phyloP scores from a whole-genome alignment of 2,329 filamentous ascomycete species.

The Boeremia exigua region DNA sequence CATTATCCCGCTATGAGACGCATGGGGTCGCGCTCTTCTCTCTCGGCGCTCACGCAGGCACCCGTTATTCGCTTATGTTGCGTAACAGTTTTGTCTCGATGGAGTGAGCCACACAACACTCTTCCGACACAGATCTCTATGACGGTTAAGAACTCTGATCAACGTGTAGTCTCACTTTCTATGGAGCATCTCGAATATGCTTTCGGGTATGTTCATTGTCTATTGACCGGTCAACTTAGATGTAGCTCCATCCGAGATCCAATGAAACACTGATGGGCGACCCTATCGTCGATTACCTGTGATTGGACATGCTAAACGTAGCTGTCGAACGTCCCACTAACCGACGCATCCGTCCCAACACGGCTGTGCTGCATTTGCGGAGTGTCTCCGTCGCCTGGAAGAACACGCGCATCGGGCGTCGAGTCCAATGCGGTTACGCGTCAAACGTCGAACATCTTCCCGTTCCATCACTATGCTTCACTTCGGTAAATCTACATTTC shows the following conservation, averaged over 20 bases:
- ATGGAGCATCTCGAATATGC: background rate
- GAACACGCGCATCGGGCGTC: background rate
- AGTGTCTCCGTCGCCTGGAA: conserved; percentile 1
- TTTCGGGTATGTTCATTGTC: background rate
- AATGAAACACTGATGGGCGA: conserved; percentile 3
- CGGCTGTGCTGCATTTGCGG: conserved; percentile 5
- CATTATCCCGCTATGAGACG: background rate
- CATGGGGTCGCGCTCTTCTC: background rate
- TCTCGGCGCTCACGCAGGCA: conserved; percentile 7
- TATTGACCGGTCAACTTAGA: background rate
- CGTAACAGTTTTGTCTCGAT: background rate
- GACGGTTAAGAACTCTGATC: background rate
- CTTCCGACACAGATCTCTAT: background rate
- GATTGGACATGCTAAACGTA: background rate
- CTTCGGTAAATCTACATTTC: background rate
- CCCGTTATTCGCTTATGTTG: background rate
- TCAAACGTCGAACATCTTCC: background rate
- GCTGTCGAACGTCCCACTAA: conserved; percentile 4
- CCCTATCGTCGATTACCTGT: background rate
- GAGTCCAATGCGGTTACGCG: conserved; percentile 3
- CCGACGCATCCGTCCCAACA: conserved; percentile 9
- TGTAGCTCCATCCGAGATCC: background rate
- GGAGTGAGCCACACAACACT: background rate
- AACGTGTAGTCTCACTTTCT: background rate
- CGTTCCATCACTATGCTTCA: background rate